A percentile compares a stretch with the other conserved stretches of the same genome.
These are phyloP conservation scores for Apostasia shenzhenica DNA, from an alignment of 106 monocot genomes.

Conservation along the genomic window DNA sequence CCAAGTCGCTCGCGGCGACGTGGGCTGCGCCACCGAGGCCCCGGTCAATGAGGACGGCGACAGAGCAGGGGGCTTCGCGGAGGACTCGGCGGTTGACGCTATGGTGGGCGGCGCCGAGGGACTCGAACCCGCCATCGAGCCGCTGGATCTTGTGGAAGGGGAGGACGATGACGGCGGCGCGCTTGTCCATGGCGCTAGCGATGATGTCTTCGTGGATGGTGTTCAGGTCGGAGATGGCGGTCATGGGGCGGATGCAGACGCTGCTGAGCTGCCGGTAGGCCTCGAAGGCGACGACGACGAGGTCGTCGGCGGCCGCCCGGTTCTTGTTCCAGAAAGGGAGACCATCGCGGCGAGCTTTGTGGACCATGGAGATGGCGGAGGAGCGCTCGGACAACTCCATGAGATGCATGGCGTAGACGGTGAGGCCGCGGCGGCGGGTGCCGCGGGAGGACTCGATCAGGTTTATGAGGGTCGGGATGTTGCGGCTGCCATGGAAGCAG, in stretches of 20 bases:
- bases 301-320: neutral
- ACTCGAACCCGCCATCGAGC: constrained; percentile 38
- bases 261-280: constrained; percentile 57
- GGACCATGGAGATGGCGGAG: constrained; percentile 61
- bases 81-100: constrained; percentile 39
- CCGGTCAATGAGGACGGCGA: constrained; percentile 47
- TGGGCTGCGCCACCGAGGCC: constrained; percentile 40
- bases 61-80: constrained; percentile 41
- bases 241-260: constrained; percentile 53
- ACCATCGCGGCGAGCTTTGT: constrained; percentile 67
- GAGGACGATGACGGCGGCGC: constrained; percentile 44
- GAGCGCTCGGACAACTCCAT: constrained; percentile 67
- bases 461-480: constrained; percentile 59
- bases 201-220: constrained; percentile 59
- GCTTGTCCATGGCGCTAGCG: constrained; percentile 44
- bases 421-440: constrained; percentile 24
- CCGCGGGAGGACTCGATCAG: constrained; percentile 56
- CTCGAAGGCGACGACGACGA: constrained; percentile 51
- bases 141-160: constrained; percentile 51
- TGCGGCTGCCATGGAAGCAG: constrained; percentile 58
- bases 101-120: constrained; percentile 37
- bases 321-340: constrained; percentile 61
- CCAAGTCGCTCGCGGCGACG: constrained; percentile 50
- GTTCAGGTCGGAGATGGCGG: constrained; percentile 56
- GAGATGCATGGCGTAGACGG: constrained; percentile 63